Evolutionary conservation across 495 filamentous ascomycete genomes (phyloP).

Genomic region (Umbilicaria muhlenbergii): DNA sequence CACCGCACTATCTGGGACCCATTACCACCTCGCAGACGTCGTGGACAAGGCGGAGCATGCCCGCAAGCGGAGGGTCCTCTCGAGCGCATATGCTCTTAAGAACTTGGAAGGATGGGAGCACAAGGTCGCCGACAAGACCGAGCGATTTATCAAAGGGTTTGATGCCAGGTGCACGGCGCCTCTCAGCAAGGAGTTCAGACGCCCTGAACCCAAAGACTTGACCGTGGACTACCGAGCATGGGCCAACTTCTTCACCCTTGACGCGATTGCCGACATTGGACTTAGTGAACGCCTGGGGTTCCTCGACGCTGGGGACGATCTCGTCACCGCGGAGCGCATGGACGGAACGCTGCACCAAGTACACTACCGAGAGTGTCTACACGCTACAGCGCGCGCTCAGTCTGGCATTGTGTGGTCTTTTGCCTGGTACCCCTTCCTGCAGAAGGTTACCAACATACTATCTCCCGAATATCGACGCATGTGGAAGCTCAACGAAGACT

Average conservation of each 20-base stretch:
- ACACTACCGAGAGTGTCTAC: slow-evolving; percentile 29
- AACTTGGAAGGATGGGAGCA: slow-evolving; percentile 39
- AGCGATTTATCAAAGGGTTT: slow-evolving; percentile 25
- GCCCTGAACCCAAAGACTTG: slow-evolving; percentile 5
- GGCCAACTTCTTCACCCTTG: slow-evolving; percentile 30
- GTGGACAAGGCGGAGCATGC: slow-evolving; percentile 32
- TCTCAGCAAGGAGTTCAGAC: neutral
- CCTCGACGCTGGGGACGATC: slow-evolving; percentile 30
- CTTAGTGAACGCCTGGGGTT: slow-evolving; percentile 36
- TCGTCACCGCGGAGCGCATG: slow-evolving; percentile 20
- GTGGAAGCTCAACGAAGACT: slow-evolving; percentile 15
- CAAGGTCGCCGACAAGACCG: slow-evolving; percentile 36
- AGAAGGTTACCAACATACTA: slow-evolving; percentile 12
- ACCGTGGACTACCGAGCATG: slow-evolving; percentile 28
- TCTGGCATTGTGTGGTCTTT: slow-evolving; percentile 30
- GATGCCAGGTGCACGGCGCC: slow-evolving; percentile 20
- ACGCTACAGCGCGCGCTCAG: slow-evolving; percentile 28
- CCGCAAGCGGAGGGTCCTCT: slow-evolving; percentile 33
- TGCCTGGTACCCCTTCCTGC: slow-evolving; percentile 22
- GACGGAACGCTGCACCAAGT: slow-evolving; percentile 24
- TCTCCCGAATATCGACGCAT: slow-evolving; percentile 2
- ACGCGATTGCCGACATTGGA: slow-evolving; percentile 38
- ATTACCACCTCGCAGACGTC: slow-evolving; percentile 31
- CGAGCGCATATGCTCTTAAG: slow-evolving; percentile 36
- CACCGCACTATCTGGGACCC: slow-evolving; percentile 21